Base-by-base conservation (phyloP, 2,329 filamentous ascomycete genomes). In the Apiospora rasikravindrae region DNA sequence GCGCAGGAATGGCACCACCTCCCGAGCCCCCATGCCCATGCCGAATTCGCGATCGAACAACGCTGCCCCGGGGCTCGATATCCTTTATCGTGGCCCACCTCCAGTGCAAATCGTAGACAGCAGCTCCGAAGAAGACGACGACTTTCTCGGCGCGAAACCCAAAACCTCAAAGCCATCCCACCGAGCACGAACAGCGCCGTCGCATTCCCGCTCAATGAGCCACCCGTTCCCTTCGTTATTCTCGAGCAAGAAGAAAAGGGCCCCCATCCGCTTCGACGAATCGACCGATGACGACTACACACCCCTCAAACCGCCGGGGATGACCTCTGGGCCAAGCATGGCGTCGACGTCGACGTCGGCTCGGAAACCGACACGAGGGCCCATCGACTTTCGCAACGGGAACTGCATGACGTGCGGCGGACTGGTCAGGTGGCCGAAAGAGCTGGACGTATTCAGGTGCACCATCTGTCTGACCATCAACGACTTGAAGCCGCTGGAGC, bases 361-460 rank as follows among this genome's bases (percentile, higher is more conserved):
- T 37, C 81, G 81, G 53, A 77, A 75, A 68, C 70, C 71, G 67
- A 73, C 73, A 37, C 75, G 75, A 64, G 78, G 77, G 8, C 78
- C 78, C 24, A 71, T 70, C 37, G 90, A 94, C 76, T 89, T 92
- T 77, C 85, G 87, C 40, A 91, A 90, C 44, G 93, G 94, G 29
- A 91, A 90, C 77, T 98, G 95, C 80, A 95, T 96, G 89, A 95
- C 94, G 45, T 98, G 95, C 81, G 93, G 92, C 77, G 93, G 92
- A 71, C 89, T 91, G 71, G 92, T 97, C 75, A 88, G 92, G 71
- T 97, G 94, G 92, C 94, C 94, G 1, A 89, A 88, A 74, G 89
- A 92, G 70, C 83, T 95, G 73, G 88, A 88, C 47, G 89, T 92
- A 49, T 97, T 96, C 81, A 89, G 94, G 76, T 98, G 95, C 81